Base-by-base conservation (phyloP, 2,329 filamentous ascomycete species). In the Pseudocercospora fuligena region DNA sequence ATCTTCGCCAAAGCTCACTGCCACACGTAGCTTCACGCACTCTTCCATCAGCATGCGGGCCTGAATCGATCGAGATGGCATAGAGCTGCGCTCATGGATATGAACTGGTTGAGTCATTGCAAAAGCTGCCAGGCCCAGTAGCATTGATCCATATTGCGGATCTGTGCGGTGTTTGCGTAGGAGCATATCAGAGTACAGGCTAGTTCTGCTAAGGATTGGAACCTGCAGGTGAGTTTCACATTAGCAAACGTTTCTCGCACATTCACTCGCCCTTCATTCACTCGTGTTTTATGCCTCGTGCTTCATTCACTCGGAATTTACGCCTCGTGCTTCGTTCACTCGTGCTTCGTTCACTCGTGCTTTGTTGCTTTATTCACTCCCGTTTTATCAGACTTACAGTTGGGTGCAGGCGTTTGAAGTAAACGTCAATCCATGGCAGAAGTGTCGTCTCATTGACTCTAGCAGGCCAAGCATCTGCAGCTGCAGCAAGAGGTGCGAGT, bases 61-160 rank as follows among this genome's bases (percentile, higher is more conserved):
- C 66, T 82, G 80, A 69, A 75, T 43, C 12, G 73, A 71, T 23
- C 74, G 62, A 3, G 74, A 76, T 3, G 74, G 69, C 21, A 68
- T 72, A 0, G 73, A 72, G 2, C 70, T 69, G 19, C 78, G 74
- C 66, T 82, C 80, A 47, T 80, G 78, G 8, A 82, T 81, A 46
- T 81, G 80, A 25, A 82, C 80, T 0, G 80, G 80, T 66, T 82
- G 80, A 1, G 80, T 82, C 54, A 82, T 75, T 2, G 80, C 78
- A 57, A 82, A 82, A 11, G 80, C 80, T 60, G 80, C 81, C 19
- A 82, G 62, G 1, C 79, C 77, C 23, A 82, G 67, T 4, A 82
- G 65, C 80, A 82, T 82, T 2, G 80, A 76, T 12, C 80, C 80
- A 40, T 81, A 82, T 56, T 82, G 80, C 0, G 79, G 74, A 43